Evolutionary conservation across 305 asterid genomes (phyloP).

Genomic region (Ajuga reptans): DNA sequence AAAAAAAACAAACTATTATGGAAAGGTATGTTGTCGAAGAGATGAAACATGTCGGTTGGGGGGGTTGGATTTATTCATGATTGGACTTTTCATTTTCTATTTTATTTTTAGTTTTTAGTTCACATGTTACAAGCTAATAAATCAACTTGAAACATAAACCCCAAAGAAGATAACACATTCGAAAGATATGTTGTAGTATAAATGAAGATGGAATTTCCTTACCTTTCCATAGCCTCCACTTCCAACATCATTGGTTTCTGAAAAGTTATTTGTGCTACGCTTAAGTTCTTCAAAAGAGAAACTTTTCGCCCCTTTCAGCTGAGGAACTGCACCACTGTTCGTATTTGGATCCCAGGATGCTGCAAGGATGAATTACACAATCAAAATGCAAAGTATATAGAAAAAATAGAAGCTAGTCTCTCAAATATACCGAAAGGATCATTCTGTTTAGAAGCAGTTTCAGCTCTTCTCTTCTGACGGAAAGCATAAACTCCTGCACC

Average conservation of each 20-base stretch:
- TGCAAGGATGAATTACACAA: constrained; percentile 26
- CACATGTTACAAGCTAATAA: background rate
- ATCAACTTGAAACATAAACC: background rate
- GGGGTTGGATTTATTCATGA: background rate
- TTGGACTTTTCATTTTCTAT: background rate
- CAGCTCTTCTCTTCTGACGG: constrained; percentile 69
- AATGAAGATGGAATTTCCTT: background rate
- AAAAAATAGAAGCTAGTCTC: background rate
- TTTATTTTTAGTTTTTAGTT: background rate
- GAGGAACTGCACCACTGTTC: constrained; percentile 74
- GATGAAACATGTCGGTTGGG: background rate
- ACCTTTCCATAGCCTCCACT: constrained; percentile 93
- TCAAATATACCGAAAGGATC: constrained; percentile 68
- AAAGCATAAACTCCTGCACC: constrained; percentile 63
- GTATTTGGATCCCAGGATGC: constrained; percentile 68
- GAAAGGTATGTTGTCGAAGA: background rate
- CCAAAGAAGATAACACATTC: background rate
- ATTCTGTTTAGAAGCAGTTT: constrained; percentile 42
- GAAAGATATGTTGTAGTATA: too few species aligned
- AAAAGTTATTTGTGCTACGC: constrained; percentile 60
- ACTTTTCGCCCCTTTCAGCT: constrained; percentile 58
- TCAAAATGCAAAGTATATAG: background rate
- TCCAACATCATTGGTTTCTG: constrained; percentile 58
- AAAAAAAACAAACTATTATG: background rate
- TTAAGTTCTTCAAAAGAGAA: constrained; percentile 74